Evolutionary conservation across 1,284 basidiomycete genomes (phyloP), one percentile per base, ranked within the genome.

Genomic region (Exobasidium cylindrosporum): DNA sequence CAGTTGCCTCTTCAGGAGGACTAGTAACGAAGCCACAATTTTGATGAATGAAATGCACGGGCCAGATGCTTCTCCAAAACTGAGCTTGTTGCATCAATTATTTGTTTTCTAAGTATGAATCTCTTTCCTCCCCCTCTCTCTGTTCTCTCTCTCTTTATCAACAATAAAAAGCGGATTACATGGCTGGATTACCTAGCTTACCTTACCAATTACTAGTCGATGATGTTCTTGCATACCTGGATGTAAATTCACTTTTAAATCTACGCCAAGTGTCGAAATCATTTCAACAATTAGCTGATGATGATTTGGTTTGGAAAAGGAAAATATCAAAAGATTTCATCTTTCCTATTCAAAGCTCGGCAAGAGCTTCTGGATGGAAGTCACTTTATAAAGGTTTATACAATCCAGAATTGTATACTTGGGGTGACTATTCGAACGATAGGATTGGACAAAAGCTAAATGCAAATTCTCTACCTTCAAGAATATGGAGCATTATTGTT

Each of bases 281-380:
- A n/a, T 47, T 57, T n/a, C 32, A 43, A 31, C 21, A 29, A 23
- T 11, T 49, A 28, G 47, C 17, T 30, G 45, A 47, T 43, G 57
- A 58, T 30, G 10, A 45, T 17, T 5, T 47, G 2, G 46, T 58
- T 13, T 58, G 57, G 57, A 46, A 29, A 31, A 13, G 40, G 29
- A 11, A 32, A 31, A 44, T 60, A 11, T 7, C 29, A 29, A 21
- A 29, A 23, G 58, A 60, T 21, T 55, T 54, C 53, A 53, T 29
- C 17, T 60, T 60, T 44, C 58, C 58, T n/a, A 6, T 55, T 23
- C 24, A 28, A 21, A 32, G 24, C 24, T 31, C 58, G 17, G 58
- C 58, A 11, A 44, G 58, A 24, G 24, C 40, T 10, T 23, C 28
- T 29, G 58, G 58, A 11, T 60, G 52, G 50, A 32, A 44, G 17